Percentiles rank a stretch among this genome's conserved stretches.
Evolutionary conservation across 306 rosid genomes (phyloP).

Genomic region (Comarum palustre): DNA sequence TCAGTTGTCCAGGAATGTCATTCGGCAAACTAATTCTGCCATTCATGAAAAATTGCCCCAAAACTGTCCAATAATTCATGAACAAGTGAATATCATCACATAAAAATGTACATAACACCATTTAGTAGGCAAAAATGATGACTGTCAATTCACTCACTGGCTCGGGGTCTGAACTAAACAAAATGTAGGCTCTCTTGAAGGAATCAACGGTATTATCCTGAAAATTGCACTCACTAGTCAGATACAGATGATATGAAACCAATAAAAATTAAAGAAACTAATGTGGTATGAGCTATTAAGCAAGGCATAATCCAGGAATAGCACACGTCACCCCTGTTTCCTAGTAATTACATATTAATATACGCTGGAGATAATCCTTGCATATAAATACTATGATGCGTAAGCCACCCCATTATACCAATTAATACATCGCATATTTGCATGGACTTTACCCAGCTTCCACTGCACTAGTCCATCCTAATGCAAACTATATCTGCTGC

Average conservation of each 20-base stretch:
- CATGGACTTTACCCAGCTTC: not conserved
- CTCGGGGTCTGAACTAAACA: conserved; percentile 54
- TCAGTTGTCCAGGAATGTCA: conserved; percentile 43
- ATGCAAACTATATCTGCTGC: not conserved
- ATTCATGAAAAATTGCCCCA: conserved; percentile 73
- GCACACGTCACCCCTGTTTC: not conserved
- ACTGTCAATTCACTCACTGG: conserved; percentile 51
- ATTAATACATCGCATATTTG: not conserved
- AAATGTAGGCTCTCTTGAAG: conserved; percentile 59
- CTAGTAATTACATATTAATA: not conserved
- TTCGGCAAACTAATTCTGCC: conserved; percentile 36
- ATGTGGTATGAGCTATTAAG: not conserved
- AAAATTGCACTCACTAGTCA: conserved; percentile 31
- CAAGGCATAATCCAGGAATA: not conserved
- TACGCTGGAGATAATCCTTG: not conserved
- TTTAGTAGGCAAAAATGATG: not conserved
- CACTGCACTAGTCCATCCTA: not conserved
- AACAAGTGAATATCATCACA: conserved; percentile 29
- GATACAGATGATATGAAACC: conserved; percentile 15
- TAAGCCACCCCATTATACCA: not conserved
- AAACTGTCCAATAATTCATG: conserved; percentile 54
- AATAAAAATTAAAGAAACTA: not conserved
- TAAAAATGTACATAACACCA: not conserved
- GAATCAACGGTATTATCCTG: conserved; percentile 63
- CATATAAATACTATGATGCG: not conserved